Evolutionary conservation across 2,329 filamentous ascomycete genomes (phyloP), one percentile per base, ranked within the genome.

Genomic region (Bipolaris cookei): DNA sequence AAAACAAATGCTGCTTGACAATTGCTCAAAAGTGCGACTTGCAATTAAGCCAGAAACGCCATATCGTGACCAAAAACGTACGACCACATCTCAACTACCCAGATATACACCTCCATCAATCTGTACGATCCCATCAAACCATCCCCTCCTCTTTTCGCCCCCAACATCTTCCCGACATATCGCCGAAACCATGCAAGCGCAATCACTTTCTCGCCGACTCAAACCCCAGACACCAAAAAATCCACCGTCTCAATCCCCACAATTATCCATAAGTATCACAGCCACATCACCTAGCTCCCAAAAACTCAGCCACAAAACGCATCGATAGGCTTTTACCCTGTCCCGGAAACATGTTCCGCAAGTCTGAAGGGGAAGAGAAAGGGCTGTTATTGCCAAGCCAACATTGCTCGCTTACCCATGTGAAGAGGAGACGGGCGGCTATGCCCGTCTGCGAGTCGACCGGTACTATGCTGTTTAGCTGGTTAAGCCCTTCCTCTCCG

Each of bases 351-450:
- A 10, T 13, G 4, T 4, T 13, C 6, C 46, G 8, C 32, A 16
- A 48, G 21, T 48, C 23, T 21, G 21, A 4, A 4, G 21, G 21
- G 4, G 4, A 4, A 21, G 21, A 4, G 7, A 23, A 25, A 21
- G 21, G 41, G 45, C 45, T 32, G 35, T 16, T 6, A 42, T 35
- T 51, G 48, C 48, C 48, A 51, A 51, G 48, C 38, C 48, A 25
- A 10, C 37, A n/a, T 25, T 51, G 8, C 23, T 51, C 48, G 48
- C 48, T 51, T 51, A 51, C 48, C 48, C 48, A n/a, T 51, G 25
- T 23, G 42, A 30, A 10, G 13, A 25, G 13, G 25, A 25, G 18
- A 4, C 25, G 25, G 38, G 48, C 48, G 48, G 48, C 37, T 51
- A 51, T 23, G 34, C 46, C 35, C 21, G 23, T 35, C 11, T 4